phyloP scores from a whole-genome alignment of 2,329 filamentous ascomycete genomes.

The Blastomyces gilchristii region DNA sequence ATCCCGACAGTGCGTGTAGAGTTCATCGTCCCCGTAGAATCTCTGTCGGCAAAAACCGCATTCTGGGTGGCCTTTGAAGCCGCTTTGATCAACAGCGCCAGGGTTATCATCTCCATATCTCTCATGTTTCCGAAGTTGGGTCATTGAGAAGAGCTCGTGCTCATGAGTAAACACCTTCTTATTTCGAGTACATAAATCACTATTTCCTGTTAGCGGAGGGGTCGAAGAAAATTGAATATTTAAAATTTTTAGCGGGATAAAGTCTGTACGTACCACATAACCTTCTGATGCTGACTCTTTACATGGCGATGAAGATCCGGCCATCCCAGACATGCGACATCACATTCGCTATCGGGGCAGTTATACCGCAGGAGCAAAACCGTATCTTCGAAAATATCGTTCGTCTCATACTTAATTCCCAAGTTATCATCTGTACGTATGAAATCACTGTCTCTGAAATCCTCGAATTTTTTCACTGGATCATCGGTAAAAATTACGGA shows the following conservation, averaged over 20 bases:
- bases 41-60: constrained; percentile 85
- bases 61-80: constrained; percentile 90
- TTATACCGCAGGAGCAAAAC: constrained; percentile 84
- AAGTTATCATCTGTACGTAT: constrained; percentile 71
- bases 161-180: constrained; percentile 99
- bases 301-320: constrained; percentile 74
- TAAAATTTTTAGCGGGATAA: not conserved
- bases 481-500: constrained; percentile 92
- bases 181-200: constrained; percentile 80
- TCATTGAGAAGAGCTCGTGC: constrained; percentile 77
- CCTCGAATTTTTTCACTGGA: constrained; percentile 67
- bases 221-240: not conserved
- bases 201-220: constrained; percentile 19
- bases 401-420: constrained; percentile 81
- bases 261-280: constrained; percentile 55
- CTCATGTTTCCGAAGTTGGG: constrained; percentile 79
- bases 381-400: constrained; percentile 85
- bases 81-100: constrained; percentile 81
- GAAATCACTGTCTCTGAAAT: constrained; percentile 66
- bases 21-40: constrained; percentile 92
- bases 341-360: constrained; percentile 75
- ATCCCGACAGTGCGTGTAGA: constrained; percentile 85
- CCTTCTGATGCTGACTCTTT: constrained; percentile 67
- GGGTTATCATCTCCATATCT: constrained; percentile 82
- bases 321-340: constrained; percentile 75